Evolutionary conservation across 2,329 filamentous ascomycete genomes (phyloP).

Genomic region (Aureobasidium musti): DNA sequence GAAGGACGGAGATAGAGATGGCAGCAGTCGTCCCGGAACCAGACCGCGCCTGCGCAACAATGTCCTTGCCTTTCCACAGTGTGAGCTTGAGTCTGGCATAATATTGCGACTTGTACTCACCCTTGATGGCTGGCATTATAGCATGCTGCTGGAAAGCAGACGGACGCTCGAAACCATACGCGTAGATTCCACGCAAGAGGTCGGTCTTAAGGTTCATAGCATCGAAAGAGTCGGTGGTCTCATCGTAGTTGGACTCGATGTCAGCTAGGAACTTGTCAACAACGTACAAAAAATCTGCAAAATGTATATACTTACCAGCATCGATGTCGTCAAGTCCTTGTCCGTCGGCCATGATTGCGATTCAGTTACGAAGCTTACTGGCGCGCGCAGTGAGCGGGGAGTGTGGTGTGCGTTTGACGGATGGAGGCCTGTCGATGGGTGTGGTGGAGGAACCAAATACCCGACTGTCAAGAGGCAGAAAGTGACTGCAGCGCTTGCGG

Average conservation of each 20-base stretch:
- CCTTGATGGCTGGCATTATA: conserved; percentile 99
- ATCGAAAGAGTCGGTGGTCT: conserved; percentile 99
- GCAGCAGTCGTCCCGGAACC: conserved; percentile 99
- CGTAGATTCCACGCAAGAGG: conserved; percentile 98
- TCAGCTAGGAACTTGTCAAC: conserved; percentile 42
- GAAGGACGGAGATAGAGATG: conserved; percentile 98
- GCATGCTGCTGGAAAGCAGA: conserved; percentile 99
- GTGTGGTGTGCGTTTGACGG: not conserved
- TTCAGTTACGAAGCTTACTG: conserved; percentile 3
- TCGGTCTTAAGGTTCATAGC: conserved; percentile 96
- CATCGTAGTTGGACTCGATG: conserved; percentile 99
- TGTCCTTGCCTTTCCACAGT: conserved; percentile 74
- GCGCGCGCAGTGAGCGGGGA: conserved; percentile 5
- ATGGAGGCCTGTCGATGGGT: too few relatives aligned
- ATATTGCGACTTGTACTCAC: conserved; percentile 55
- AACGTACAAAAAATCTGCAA: conserved; percentile 16
- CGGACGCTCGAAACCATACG: conserved; percentile 99
- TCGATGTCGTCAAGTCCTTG: conserved; percentile 20
- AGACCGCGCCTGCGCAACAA: conserved; percentile 99
- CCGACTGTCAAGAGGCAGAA: too few relatives aligned
- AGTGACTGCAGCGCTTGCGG: too few relatives aligned
- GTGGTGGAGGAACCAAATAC: too few relatives aligned
- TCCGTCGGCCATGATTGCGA: conserved; percentile 15
- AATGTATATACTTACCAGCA: conserved; percentile 19
- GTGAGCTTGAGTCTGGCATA: conserved; percentile 13